These are phyloP conservation scores for Thielaviopsis cerberus DNA, from an alignment of 2,329 filamentous ascomycete genomes.

Conservation along the genomic window DNA sequence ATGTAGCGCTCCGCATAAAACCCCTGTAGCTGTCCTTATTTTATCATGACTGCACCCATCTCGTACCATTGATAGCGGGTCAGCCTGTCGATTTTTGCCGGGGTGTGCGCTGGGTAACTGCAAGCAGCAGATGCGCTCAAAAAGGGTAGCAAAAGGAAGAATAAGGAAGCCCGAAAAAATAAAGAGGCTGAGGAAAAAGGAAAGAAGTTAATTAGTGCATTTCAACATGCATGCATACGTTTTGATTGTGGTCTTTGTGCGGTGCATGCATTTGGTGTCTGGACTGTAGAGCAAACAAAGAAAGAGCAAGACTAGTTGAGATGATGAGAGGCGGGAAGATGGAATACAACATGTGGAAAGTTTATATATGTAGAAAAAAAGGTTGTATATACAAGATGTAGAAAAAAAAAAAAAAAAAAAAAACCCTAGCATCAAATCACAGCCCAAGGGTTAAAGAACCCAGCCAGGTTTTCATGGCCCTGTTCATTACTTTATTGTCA, in stretches of 20 bases:
- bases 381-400: no score
- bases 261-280: not conserved
- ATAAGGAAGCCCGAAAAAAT: not conserved
- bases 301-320: no score
- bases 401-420: no score
- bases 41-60: not conserved
- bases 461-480: no score
- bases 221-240: not conserved
- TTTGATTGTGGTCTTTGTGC: not conserved
- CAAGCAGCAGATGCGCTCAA: not conserved
- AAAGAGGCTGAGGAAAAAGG: not conserved
- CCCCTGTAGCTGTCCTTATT: not conserved
- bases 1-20: not conserved
- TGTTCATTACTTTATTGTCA: no score
- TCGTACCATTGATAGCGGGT: not conserved
- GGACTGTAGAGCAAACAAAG: not conserved
- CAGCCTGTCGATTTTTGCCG: not conserved
- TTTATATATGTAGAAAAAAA: no score
- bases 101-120: not conserved
- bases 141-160: not conserved
- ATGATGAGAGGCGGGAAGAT: no score
- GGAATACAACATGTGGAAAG: no score
- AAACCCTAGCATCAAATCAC: no score
- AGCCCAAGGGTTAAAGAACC: no score
- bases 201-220: not conserved